Base-by-base conservation (phyloP, 805 yeast species). In the Clavispora carvajalis region DNA sequence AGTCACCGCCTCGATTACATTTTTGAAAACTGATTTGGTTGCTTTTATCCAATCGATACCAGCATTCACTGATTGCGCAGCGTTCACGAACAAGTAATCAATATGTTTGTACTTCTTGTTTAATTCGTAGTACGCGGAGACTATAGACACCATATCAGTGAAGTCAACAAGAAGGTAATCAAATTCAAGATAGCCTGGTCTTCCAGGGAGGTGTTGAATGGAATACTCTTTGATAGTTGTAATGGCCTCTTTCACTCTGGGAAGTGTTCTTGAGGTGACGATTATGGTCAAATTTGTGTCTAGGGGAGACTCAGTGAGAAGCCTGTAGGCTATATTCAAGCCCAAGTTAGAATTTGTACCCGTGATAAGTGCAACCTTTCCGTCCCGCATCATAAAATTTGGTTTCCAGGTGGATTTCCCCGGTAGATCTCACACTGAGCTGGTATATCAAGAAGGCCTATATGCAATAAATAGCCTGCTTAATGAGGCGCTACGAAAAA, bases 141-240 rank as follows among this genome's bases (percentile, higher is more conserved):
- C 65, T 11, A 90, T 76, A 1, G 96, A 85, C 8, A 87, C 82
- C 96, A 90, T 88, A 53, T 85, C 79, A 10, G 90, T 76, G 59
- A 91, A 89, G 58, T 93, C 98, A n/a, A 93, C 80, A 36, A 93
- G 65, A 2, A 90, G 55, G 53, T 93, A 93, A 63, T 93, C 99
- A 55, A 82, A 91, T 55, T 87, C 95, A 5, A 89, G 72, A 22
- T 71, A 66, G 0, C 80, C 85, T 2, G 64, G 58, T 34, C 87
- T 71, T 28, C 59, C 56, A 0, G 59, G 55, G 11, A 49, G 40
- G 11, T 51, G 47, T 4, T 50, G 45, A 7, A 49, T 48, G 23
- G 59, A 55, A 57, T 71, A 73, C 7, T 62, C 55, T 44, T 79
- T 74, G 40, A 57, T 51, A 22, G 36, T 35, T 12, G 68, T 71